Conservation (phyloP, 192 early-diverging fungal species). For the Obelidium mucronatum region DNA sequence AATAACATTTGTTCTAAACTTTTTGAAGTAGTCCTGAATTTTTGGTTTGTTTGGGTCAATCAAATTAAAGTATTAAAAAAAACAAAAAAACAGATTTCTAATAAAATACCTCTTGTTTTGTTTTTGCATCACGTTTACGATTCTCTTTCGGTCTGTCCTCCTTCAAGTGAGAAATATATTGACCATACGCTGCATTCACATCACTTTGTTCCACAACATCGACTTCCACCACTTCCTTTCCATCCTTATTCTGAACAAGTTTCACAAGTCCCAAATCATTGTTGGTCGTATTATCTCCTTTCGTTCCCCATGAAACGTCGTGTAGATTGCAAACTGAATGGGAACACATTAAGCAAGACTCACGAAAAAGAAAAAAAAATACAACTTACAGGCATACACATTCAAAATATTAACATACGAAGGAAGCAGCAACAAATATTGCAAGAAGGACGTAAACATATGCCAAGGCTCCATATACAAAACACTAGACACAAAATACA, state of each 20-base stretch:
- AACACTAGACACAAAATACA: constrained; percentile 71
- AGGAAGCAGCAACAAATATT: constrained; percentile 81
- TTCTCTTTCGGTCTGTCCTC: constrained; percentile 53
- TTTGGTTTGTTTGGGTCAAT: too few species aligned
- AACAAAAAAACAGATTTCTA: not conserved
- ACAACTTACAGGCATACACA: constrained; percentile 76
- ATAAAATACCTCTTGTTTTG: constrained; percentile 82
- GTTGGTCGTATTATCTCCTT: constrained; percentile 74
- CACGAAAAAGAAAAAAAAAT: not conserved
- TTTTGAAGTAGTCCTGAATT: constrained; percentile 54
- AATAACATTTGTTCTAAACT: constrained; percentile 56
- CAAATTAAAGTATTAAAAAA: not conserved
- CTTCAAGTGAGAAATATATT: constrained; percentile 68
- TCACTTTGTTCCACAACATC: constrained; percentile 77
- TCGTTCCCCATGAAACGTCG: constrained; percentile 96
- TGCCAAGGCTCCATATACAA: constrained; percentile 81
- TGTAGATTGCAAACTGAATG: constrained; percentile 84
- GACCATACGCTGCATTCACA: constrained; percentile 78
- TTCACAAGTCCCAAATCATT: constrained; percentile 82
- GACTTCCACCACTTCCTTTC: constrained; percentile 75
- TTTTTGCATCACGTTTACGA: constrained; percentile 74
- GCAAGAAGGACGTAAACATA: constrained; percentile 74
- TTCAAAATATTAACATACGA: constrained; percentile 90
- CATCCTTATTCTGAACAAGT: constrained; percentile 71
- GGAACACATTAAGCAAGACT: not conserved